phyloP scores from a whole-genome alignment of 225 moss, liverwort and hornwort species.

The Pleurozium schreberi region DNA sequence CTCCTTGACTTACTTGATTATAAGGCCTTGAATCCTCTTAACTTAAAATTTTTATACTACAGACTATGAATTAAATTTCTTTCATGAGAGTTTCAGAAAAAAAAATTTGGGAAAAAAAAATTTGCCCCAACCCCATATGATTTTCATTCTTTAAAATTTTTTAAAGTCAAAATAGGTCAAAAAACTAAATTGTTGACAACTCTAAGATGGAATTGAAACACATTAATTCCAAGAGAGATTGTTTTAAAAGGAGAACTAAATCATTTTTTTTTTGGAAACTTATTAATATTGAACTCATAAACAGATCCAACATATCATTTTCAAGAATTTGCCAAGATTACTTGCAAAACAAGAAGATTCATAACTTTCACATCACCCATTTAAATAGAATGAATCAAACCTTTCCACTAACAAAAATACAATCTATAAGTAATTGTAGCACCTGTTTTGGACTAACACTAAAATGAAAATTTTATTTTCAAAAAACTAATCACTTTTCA shows the following conservation, averaged over 20 bases:
- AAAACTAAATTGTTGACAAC: not conserved
- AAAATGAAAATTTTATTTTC: not conserved
- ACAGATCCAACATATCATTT: not conserved
- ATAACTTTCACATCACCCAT: not conserved
- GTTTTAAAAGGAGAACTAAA: not conserved
- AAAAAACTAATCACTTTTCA: not conserved
- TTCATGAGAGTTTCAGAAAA: not conserved
- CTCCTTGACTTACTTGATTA: not conserved
- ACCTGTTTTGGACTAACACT: too few relatives aligned
- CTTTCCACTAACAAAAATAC: not conserved
- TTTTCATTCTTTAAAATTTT: not conserved
- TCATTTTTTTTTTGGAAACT: not conserved
- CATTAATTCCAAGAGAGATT: not conserved
- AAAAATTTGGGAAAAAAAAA: not conserved
- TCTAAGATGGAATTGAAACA: not conserved
- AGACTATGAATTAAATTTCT: not conserved
- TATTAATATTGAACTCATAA: not conserved
- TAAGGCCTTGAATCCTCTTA: not conserved
- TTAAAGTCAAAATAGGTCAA: accelerated
- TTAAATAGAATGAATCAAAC: not conserved
- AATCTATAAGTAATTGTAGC: not conserved
- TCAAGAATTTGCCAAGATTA: not conserved
- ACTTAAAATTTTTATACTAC: not conserved
- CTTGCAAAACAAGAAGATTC: not conserved
- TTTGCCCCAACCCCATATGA: not conserved